These are phyloP conservation scores for Metschnikowia continentalis DNA, from an alignment of 805 yeast genomes.

Conservation along the genomic window DNA sequence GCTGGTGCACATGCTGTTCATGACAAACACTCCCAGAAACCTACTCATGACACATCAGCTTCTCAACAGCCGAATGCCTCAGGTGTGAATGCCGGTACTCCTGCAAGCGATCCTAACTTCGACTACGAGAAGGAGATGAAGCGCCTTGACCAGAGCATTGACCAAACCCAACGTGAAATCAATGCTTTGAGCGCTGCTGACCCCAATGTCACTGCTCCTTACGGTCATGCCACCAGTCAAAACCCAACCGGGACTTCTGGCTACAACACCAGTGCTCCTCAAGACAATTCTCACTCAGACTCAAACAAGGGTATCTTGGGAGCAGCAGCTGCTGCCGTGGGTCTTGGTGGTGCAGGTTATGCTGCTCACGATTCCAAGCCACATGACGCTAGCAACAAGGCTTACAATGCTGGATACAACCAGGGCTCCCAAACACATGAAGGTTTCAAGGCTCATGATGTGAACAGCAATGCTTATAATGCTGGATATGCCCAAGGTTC, in stretches of 20 bases:
- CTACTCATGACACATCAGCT: slow-evolving; percentile 9
- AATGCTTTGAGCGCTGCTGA: slow-evolving; percentile 10
- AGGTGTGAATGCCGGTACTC: slow-evolving; percentile 6
- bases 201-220: too few species aligned
- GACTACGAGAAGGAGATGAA: slow-evolving; percentile 23
- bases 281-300: background rate
- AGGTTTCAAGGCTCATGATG: background rate
- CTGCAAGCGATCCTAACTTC: slow-evolving; percentile 15
- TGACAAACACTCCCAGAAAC: background rate
- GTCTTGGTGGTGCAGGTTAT: slow-evolving; percentile 11
- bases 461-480: slow-evolving; percentile 2
- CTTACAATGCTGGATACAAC: slow-evolving; percentile 13
- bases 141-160: slow-evolving; percentile 24
- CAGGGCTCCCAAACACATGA: background rate
- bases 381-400: background rate
- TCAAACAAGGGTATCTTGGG: slow-evolving; percentile 11
- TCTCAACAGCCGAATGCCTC: background rate
- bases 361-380: slow-evolving; percentile 3
- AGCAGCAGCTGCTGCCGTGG: slow-evolving; percentile 24
- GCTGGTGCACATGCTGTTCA: slow-evolving; percentile 6
- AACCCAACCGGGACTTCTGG: background rate
- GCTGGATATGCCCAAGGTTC: slow-evolving; percentile 14
- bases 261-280: background rate
- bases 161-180: slow-evolving; percentile 23
- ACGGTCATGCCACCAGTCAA: background rate